Evolutionary conservation across 768 basidiomycete genomes (phyloP), one percentile per base, ranked within the genome.

Genomic region (Serendipita vermifera): DNA sequence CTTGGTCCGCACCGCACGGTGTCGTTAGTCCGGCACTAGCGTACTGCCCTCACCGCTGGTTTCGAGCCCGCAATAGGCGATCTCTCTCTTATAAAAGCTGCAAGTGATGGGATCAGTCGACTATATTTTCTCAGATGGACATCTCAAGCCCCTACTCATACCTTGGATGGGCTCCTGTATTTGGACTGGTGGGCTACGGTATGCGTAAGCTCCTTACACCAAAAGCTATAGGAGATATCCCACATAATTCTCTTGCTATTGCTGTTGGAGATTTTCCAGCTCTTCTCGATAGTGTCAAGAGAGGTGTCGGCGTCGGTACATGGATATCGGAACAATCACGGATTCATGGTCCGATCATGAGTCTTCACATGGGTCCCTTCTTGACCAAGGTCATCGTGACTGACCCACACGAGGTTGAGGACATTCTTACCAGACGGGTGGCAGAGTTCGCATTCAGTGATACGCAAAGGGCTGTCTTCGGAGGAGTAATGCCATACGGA

Each of bases 391-490:
- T 51, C 22, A 29, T 51, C 7, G 27, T 51, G 5, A 22, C 46
- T 7, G 46, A 51, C 31, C 46, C 46, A 9, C 20, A 20, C 5
- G 29, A 20, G 11, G 46, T 51, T 4, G 20, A 51, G 22, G 46
- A 51, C 20, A 51, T 51, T n/a, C 46, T 51, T 29, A 51, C 9
- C 22, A 51, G 31, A 2, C 46, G 46, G n/a, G 17, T 15, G 24
- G 46, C 26, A 15, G 46, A 51, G 5, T 51, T 51, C 32, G 27
- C 22, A 7, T 51, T 51, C 29, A 51, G 46, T 27, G 46, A 51
- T 51, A 51, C 46, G n/a, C 46, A 51, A 29, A 51, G 32, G 46
- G 32, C 17, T 51, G 46, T 51, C 11, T 51, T 51, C 17, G 46
- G 46, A 5, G 46, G 46, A n/a, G 17, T 31, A 15, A 51, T 51